Percentiles rank a stretch among this genome's conserved stretches.
Conservation (phyloP, 163 green algal genomes). For the Scenedesmus sp. region DNA sequence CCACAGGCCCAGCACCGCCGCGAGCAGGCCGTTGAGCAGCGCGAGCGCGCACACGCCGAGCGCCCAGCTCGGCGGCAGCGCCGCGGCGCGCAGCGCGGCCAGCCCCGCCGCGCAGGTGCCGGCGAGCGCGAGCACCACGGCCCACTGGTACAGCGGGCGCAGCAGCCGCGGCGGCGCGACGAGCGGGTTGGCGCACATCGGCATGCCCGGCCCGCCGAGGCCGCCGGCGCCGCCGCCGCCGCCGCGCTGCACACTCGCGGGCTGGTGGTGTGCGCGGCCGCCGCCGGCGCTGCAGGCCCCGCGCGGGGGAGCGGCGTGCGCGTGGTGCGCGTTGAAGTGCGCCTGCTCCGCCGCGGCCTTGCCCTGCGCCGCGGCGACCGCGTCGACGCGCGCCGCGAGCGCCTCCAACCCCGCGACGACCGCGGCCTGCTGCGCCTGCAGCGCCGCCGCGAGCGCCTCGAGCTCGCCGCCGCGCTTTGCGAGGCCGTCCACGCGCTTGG, state of each 20-base stretch:
- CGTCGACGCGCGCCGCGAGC: background rate
- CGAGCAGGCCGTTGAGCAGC: constrained; percentile 20
- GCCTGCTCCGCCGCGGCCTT: background rate
- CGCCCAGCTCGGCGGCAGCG: too few species aligned
- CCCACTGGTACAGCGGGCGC: constrained; percentile 10
- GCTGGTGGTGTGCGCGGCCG: background rate
- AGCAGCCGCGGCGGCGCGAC: constrained; percentile 1
- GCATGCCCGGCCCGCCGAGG: background rate
- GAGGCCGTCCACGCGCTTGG: constrained; percentile 51
- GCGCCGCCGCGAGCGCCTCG: constrained; percentile 26
- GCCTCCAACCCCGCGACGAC: constrained; percentile 9
- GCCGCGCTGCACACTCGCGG: too few species aligned
- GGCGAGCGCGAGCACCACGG: background rate
- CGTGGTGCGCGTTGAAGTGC: too few species aligned
- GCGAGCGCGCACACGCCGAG: constrained; percentile 4
- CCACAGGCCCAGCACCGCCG: constrained; percentile 17
- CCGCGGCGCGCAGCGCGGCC: too few species aligned
- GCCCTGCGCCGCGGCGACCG: constrained; percentile 2
- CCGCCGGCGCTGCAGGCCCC: background rate
- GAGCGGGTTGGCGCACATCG: background rate
- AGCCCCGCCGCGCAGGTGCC: too few species aligned
- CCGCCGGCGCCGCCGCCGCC: background rate
- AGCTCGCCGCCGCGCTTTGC: constrained; percentile 45
- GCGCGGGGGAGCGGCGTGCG: too few species aligned
- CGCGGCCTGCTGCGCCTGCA: constrained; percentile 18